Conservation (phyloP, 2,329 filamentous ascomycete species). For the Metarhizium guizhouense region DNA sequence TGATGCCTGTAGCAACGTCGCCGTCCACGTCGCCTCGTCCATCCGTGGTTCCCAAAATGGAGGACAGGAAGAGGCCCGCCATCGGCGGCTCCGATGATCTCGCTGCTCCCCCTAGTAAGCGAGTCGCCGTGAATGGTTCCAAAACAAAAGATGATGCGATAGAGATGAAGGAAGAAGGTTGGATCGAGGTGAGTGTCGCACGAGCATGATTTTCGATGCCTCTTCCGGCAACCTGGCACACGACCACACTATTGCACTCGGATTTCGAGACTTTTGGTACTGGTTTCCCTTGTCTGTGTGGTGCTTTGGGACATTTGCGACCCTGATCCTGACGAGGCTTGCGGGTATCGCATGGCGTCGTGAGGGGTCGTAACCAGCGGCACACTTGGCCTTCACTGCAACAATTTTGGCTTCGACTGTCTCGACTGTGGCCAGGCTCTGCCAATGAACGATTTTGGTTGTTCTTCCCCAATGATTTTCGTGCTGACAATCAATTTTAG, state of each 20-base stretch:
- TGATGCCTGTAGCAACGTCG: slow-evolving; percentile 81
- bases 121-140: slow-evolving; percentile 78
- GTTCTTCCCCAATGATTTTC: neutral
- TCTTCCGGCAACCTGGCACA: slow-evolving; percentile 7
- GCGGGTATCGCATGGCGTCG: neutral
- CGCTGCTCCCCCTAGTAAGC: slow-evolving; percentile 82
- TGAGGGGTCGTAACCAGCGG: slow-evolving; percentile 9
- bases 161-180: slow-evolving; percentile 50
- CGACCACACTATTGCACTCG: neutral
- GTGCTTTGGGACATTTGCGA: neutral
- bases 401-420: slow-evolving; percentile 1
- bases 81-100: slow-evolving; percentile 71
- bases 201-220: slow-evolving; percentile 16
- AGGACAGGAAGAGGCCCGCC: slow-evolving; percentile 96
- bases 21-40: slow-evolving; percentile 62
- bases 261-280: neutral
- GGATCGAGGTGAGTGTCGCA: slow-evolving; percentile 56
- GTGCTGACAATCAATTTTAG: slow-evolving; percentile 16
- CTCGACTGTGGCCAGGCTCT: neutral
- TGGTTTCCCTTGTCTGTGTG: neutral
- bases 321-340: neutral
- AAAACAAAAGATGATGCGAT: slow-evolving; percentile 46
- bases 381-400: slow-evolving; percentile 15
- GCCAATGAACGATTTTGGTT: neutral
- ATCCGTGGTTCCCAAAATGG: slow-evolving; percentile 89